A percentile compares a stretch with the other conserved stretches of the same genome.
phyloP scores from a whole-genome alignment of 106 monocot species.

The Allium fistulosum region DNA sequence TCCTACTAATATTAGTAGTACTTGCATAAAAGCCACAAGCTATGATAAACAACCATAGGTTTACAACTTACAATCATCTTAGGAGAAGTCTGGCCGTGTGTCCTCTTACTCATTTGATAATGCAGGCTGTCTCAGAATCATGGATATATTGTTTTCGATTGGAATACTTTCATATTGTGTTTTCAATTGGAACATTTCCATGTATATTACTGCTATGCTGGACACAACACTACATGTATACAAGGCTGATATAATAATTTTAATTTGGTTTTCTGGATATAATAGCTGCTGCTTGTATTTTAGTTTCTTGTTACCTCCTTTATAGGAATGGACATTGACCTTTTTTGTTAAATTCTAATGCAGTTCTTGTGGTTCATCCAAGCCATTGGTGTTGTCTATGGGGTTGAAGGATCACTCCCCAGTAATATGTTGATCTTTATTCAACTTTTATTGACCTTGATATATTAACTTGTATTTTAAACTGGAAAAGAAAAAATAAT shows the following conservation, averaged over 20 bases:
- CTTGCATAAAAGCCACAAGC: too few relatives aligned
- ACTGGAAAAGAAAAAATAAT: background rate
- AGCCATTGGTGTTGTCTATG: conserved; percentile 38
- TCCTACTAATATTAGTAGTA: too few relatives aligned
- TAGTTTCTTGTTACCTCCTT: background rate
- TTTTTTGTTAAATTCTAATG: conserved; percentile 12
- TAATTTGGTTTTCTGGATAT: background rate
- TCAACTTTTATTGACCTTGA: too few relatives aligned
- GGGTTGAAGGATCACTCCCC: conserved; percentile 47
- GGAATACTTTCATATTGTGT: too few relatives aligned
- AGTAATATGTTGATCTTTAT: conserved; percentile 11
- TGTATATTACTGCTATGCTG: background rate
- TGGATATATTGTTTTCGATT: too few relatives aligned
- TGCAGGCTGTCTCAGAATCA: too few relatives aligned
- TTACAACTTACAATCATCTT: too few relatives aligned
- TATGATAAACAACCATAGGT: too few relatives aligned
- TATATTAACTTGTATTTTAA: background rate
- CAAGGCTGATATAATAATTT: background rate
- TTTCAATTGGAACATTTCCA: too few relatives aligned
- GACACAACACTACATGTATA: background rate
- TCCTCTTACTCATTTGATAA: too few relatives aligned
- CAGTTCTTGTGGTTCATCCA: conserved; percentile 35
- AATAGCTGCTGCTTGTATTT: background rate
- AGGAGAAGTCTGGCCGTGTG: too few relatives aligned
- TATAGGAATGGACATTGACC: background rate